Evolutionary conservation across 2,329 filamentous ascomycete species (phyloP).

Genomic region (Pseudogymnoascus sp.): DNA sequence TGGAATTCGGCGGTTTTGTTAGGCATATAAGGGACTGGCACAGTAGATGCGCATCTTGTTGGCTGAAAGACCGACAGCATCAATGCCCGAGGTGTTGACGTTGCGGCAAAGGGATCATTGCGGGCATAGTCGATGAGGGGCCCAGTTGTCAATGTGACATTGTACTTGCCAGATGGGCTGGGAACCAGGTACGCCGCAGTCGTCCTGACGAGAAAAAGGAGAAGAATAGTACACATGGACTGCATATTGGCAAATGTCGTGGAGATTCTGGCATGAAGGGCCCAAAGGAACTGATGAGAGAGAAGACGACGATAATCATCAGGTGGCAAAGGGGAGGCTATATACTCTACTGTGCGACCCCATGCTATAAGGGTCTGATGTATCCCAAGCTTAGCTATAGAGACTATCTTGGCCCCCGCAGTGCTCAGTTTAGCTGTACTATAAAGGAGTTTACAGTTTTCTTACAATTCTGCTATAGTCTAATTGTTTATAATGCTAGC

Average conservation of each 20-base stretch:
- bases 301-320: background rate
- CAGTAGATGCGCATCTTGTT: background rate
- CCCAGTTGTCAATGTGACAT: constrained; percentile 16
- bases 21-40: background rate
- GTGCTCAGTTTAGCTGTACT: background rate
- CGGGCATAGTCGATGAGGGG: constrained; percentile 18
- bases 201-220: background rate
- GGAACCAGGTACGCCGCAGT: constrained; percentile 12
- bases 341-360: background rate
- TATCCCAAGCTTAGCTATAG: background rate
- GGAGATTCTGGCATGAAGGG: background rate
- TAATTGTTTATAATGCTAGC: background rate
- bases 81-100: constrained; percentile 9
- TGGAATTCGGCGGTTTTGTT: background rate
- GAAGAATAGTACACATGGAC: background rate
- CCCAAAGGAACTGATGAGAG: background rate
- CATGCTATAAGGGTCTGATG: background rate
- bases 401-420: background rate
- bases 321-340: background rate
- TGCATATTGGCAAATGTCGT: background rate
- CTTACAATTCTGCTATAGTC: background rate
- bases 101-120: constrained; percentile 13
- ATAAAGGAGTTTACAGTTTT: background rate
- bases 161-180: constrained; percentile 15
- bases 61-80: constrained; percentile 21